Evolutionary conservation across 345 rosid species (phyloP), one percentile per base, ranked within the genome.

Genomic region (Limnanthes douglasii): DNA sequence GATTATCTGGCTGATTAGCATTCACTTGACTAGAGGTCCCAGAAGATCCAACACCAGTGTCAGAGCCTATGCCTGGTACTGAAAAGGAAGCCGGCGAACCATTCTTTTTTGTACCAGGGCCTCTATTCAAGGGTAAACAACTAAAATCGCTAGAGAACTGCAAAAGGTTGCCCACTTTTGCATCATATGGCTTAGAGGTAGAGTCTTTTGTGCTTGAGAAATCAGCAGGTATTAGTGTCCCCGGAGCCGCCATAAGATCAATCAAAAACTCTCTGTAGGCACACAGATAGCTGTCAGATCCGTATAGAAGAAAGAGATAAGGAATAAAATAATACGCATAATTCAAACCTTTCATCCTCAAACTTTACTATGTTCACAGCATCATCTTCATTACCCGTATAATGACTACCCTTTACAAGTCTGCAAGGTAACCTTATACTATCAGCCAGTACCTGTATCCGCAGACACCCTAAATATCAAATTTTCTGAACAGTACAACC

Each of bases 161-260:
- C 36, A 62, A 54, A 41, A 58, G 40, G 48, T 63, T 71, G 57
- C 51, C 54, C 25, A 68, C 46, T 29, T 56, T 58, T 4, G 78
- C 62, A 53, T 63, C 70, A 41, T 49, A 50, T 46, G 80, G 46
- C 52, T 53, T 65, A 48, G 51, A 60, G 36, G 72, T 31, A 36
- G 53, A 56, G 20, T 80, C 86, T 57, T 51, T 80, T 48, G 58
- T 54, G 62, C 68, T 71, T 4, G 68, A 60, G 62, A 73, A 39
- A 55, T 92, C 99, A 65, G 93, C 90, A 33, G 99, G 99, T 63
- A 92, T 75, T 51, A 92, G 90, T 14, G 95, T 85, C 58, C 99
- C 99, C 18, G 99, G 93, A 60, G 81, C 99, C 48, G 95, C 93
- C 99, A 92, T 92, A 59, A 92, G 95, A 73, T 92, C 99, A 48